These are phyloP conservation scores for Tolypocladium ophioglossoides DNA, from an alignment of 2,329 filamentous ascomycete genomes.

Conservation along the genomic window DNA sequence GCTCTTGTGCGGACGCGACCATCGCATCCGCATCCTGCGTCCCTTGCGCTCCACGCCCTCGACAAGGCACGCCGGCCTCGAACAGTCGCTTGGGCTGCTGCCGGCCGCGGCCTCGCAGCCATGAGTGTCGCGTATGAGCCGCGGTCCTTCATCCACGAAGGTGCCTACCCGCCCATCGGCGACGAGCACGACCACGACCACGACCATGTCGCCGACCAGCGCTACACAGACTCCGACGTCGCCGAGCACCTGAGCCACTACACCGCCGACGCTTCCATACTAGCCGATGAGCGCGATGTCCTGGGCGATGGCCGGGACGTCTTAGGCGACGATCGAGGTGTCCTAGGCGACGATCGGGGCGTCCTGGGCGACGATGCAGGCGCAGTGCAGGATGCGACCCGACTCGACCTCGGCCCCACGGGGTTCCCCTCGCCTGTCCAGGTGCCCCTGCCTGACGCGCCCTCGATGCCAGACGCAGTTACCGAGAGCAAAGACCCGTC, in stretches of 20 bases:
- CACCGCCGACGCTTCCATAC: conserved; percentile 26
- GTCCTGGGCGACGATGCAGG: conserved; percentile 27
- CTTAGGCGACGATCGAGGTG: conserved; percentile 13
- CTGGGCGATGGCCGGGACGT: conserved; percentile 19
- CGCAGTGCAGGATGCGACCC: conserved; percentile 25
- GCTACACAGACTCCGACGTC: conserved; percentile 31
- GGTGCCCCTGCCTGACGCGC: conserved; percentile 17
- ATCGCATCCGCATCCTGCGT: background rate
- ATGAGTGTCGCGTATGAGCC: conserved; percentile 45
- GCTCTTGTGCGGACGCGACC: background rate
- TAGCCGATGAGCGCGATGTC: conserved; percentile 19
- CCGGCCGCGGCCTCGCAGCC: conserved; percentile 13
- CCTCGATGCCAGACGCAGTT: conserved; percentile 19
- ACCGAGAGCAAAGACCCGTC: conserved; percentile 24
- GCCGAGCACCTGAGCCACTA: conserved; percentile 33
- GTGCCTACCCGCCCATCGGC: conserved; percentile 34
- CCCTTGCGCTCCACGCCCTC: conserved; percentile 2
- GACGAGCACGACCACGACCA: conserved; percentile 28
- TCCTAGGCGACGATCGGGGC: conserved; percentile 17
- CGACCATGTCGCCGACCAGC: conserved; percentile 28
- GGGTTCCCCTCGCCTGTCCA: conserved; percentile 24
- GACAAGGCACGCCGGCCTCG: conserved; percentile 3
- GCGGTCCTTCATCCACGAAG: conserved; percentile 37
- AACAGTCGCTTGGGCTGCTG: conserved; percentile 5
- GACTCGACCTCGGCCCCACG: conserved; percentile 25